Conservation (phyloP, 2,329 filamentous ascomycete species). For the Aspergillus terreus region DNA sequence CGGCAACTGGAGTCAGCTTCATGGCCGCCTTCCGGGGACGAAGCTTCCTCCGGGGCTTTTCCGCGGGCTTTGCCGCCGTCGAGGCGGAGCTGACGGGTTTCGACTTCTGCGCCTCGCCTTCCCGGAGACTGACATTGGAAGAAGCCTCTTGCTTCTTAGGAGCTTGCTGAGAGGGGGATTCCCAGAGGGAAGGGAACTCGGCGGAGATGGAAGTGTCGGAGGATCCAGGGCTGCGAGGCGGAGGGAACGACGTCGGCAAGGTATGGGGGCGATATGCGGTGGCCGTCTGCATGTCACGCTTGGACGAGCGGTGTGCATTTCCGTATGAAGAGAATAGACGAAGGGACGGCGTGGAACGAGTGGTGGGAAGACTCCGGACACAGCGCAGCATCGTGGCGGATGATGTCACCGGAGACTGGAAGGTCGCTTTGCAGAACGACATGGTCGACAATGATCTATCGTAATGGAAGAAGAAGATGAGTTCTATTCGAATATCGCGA, state of each 20-base stretch:
- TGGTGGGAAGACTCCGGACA: constrained; percentile 34
- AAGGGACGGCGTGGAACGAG: constrained; percentile 38
- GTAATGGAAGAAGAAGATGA: background rate
- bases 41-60: constrained; percentile 63
- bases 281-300: constrained; percentile 62
- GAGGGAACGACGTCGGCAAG: constrained; percentile 54
- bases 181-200: constrained; percentile 45
- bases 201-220: constrained; percentile 61
- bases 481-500: constrained; percentile 14
- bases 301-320: constrained; percentile 46
- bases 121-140: constrained; percentile 49
- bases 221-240: constrained; percentile 55
- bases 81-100: constrained; percentile 45
- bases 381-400: constrained; percentile 40
- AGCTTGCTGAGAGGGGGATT: constrained; percentile 27
- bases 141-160: constrained; percentile 29
- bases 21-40: constrained; percentile 87
- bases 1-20: constrained; percentile 74
- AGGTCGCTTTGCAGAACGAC: constrained; percentile 36
- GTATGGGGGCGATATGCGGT: constrained; percentile 61
- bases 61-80: constrained; percentile 37
- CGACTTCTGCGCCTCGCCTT: constrained; percentile 65
- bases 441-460: constrained; percentile 24
- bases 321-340: constrained; percentile 48
- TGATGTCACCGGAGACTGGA: constrained; percentile 45